Percentiles rank a stretch among this genome's conserved stretches.
Conservation (phyloP, 2,329 filamentous ascomycete species). For the Calycina marina region DNA sequence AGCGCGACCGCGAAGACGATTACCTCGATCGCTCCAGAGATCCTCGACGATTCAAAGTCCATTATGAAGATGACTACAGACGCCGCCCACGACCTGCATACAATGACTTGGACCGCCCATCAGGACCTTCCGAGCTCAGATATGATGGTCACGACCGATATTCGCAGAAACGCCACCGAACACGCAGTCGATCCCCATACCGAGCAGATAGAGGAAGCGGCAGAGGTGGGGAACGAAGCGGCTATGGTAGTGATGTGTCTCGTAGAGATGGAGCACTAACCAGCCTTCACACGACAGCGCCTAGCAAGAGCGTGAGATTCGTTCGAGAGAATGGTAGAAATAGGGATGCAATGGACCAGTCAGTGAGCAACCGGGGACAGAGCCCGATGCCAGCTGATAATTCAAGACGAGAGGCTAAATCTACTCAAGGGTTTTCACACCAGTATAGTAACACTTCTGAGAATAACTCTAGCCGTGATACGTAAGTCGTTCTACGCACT, state of each 20-base stretch:
- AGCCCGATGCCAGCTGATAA: conserved; percentile 42
- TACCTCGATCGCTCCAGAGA: conserved; percentile 36
- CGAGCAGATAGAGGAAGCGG: conserved; percentile 22
- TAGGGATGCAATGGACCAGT: conserved; percentile 39
- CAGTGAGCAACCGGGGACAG: conserved; percentile 49
- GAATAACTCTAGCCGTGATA: conserved; percentile 26
- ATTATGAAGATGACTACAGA: conserved; percentile 40
- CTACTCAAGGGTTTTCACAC: conserved; percentile 43
- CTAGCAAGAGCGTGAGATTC: too few species aligned
- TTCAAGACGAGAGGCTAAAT: conserved; percentile 54
- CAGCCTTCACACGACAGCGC: conserved; percentile 11
- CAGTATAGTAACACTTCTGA: conserved; percentile 25
- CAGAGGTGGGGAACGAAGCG: conserved; percentile 10
- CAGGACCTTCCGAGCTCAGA: conserved; percentile 22
- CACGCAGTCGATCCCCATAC: conserved; percentile 34
- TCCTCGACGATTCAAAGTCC: conserved; percentile 42
- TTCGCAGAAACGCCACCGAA: conserved; percentile 38
- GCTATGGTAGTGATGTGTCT: conserved; percentile 11
- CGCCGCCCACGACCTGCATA: conserved; percentile 35
- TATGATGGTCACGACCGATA: conserved; percentile 37
- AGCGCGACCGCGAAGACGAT: conserved; percentile 51
- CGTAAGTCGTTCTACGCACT: conserved; percentile 18
- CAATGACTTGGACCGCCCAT: conserved; percentile 38
- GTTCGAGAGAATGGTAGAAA: conserved; percentile 29
- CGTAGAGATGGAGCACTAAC: conserved; percentile 8